phyloP scores from a whole-genome alignment of 352 stramenopile genomes.

The Globisporangium spinosum region DNA sequence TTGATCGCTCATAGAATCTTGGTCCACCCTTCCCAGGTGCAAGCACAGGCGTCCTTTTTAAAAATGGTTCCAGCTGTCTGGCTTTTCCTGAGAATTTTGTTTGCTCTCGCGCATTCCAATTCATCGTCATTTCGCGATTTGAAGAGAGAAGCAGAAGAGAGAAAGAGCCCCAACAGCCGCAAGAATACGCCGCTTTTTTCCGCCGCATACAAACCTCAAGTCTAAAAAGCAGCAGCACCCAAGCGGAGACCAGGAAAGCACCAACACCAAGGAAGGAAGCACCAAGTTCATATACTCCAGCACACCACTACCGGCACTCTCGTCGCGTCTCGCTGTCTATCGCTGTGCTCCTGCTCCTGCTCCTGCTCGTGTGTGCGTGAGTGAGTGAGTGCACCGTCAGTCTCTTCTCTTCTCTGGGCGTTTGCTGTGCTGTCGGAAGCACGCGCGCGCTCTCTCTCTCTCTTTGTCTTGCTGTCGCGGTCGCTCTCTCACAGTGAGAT shows the following conservation, averaged over 20 bases:
- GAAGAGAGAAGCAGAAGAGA: background rate
- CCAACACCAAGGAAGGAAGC: background rate
- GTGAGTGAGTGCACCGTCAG: background rate
- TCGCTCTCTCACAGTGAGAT: background rate
- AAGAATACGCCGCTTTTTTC: background rate
- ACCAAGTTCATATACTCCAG: background rate
- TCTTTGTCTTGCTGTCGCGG: background rate
- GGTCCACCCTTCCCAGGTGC: background rate
- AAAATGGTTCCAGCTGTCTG: conserved; percentile 2
- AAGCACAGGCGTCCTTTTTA: background rate
- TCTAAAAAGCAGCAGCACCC: background rate
- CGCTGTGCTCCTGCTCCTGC: background rate
- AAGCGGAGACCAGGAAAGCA: background rate
- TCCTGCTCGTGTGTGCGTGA: background rate
- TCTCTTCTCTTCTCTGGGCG: background rate
- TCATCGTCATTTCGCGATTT: conserved; percentile 12
- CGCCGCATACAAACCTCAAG: conserved; percentile 5
- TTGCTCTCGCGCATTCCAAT: background rate
- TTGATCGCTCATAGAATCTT: background rate
- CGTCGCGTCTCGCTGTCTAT: background rate
- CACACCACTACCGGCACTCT: too few species aligned
- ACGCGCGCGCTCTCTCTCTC: background rate
- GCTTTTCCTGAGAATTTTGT: background rate
- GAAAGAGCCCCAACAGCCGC: conserved; percentile 5
- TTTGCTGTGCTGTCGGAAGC: background rate